Percentiles rank a stretch among this genome's conserved stretches.
Conservation (phyloP, 1,139 yeast genomes). For the Sugiyamaella novakii region DNA sequence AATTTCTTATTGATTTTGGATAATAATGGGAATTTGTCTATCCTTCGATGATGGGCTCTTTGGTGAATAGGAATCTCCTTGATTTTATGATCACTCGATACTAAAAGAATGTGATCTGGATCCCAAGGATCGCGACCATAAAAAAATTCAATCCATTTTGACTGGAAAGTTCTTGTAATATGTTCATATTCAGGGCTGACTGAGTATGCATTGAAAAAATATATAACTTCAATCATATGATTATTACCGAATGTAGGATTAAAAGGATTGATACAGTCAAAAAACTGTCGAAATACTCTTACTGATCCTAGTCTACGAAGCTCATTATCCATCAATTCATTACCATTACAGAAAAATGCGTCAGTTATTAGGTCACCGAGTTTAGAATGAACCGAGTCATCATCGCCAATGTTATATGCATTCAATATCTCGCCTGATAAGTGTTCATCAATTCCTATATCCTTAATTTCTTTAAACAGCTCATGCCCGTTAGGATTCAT, state of each 20-base stretch:
- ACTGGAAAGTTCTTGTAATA: slow-evolving; percentile 30
- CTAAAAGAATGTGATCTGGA: slow-evolving; percentile 14
- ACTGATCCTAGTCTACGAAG: slow-evolving; percentile 20
- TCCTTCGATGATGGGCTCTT: slow-evolving; percentile 14
- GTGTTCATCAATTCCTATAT: slow-evolving; percentile 17
- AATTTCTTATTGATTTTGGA: slow-evolving; percentile 2
- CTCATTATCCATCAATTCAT: slow-evolving; percentile 23
- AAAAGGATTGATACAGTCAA: slow-evolving; percentile 37
- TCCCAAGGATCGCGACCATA: slow-evolving; percentile 34
- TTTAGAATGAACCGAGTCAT: not conserved
- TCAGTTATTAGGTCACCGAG: slow-evolving; percentile 28
- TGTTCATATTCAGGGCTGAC: slow-evolving; percentile 23
- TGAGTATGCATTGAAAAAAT: slow-evolving; percentile 33
- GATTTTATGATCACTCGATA: slow-evolving; percentile 11
- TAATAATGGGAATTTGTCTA: slow-evolving; percentile 8
- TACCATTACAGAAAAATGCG: slow-evolving; percentile 26
- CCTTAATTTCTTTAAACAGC: slow-evolving; percentile 10
- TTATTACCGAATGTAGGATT: slow-evolving; percentile 33
- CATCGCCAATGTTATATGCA: slow-evolving; percentile 20
- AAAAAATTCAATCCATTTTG: slow-evolving; percentile 32
- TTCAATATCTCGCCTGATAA: slow-evolving; percentile 7
- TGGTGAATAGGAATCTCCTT: slow-evolving; percentile 8
- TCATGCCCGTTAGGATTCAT: slow-evolving; percentile 6
- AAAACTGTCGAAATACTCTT: slow-evolving; percentile 33
- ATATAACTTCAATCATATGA: slow-evolving; percentile 40